Base-by-base conservation (phyloP, 2,329 filamentous ascomycete species). In the Emmonsia crescens region DNA sequence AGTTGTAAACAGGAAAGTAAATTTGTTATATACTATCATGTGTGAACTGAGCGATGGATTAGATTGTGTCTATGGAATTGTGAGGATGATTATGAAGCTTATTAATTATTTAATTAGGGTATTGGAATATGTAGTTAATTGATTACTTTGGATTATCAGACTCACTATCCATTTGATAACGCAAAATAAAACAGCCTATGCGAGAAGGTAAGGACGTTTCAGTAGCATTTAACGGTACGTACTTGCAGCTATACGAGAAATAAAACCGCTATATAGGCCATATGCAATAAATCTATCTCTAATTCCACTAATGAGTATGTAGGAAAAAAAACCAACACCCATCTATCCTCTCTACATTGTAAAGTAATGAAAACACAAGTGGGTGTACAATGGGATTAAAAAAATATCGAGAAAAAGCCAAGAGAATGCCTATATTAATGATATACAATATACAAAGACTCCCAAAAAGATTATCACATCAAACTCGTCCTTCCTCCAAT, bases 401-500 rank as follows among this genome's bases (percentile, higher is more conserved):
- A 51, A 27, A 38, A 51, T 33, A 29, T 21, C 1, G 36, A n/a
- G n/a, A n/a, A n/a, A n/a, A n/a, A n/a, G n/a, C n/a, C n/a, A n/a
- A n/a, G n/a, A n/a, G n/a, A 33, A 57, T 38, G 10, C 4, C 2
- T 44, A 3, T 16, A 33, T 44, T 29, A 33, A 54, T 24, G 14
- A 46, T 24, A 33, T 33, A 46, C 9, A 31, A 46, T 24, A 12
- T 31, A 61, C 46, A 58, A 40, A 19, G n/a, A 44, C 29, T 8
- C n/a, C 36, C 5, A 49, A 52, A 38, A 54, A 51, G 6, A 49
- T 9, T 33, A 65, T 76, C 68, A 96, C 94, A 97, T 97, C 75
- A 99, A 79, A 76, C 91, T 97, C 68, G 88, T 93, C 72, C 94
- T 81, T 16, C 92, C 94, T 8, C 94, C 94, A 76, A 99, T 85